Base-by-base conservation (phyloP, 805 yeast species). In the Helenozyma rhizophorensis region DNA sequence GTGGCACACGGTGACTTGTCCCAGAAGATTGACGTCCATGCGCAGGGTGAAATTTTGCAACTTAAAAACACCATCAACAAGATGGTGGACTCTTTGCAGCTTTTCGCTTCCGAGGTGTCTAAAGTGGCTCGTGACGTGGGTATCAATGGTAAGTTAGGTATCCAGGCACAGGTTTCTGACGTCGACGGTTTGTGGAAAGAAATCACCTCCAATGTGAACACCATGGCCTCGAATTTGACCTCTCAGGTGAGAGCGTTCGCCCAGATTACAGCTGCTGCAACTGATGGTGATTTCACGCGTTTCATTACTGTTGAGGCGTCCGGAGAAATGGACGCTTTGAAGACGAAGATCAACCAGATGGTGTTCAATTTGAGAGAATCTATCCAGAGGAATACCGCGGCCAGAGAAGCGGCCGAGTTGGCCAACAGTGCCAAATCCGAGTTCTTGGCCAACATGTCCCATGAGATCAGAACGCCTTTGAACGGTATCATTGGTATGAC, bases 401-500 rank as follows among this genome's bases (percentile, higher is more conserved):
- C 95, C 1, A 78, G 96, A 61, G 95, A 86, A 60, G 95, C 95
- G 23, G 96, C 96, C 23, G 96, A 86, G 53, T 68, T 85, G 47
- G 95, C 95, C 4, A 86, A 86, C 57, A 72, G 84, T 46, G 87
- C 95, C 4, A 86, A 86, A 58, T 85, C 95, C 8, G 96, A 86
- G 58, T 86, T 86, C 55, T 70, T 86, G 61, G 95, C 95, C 28
- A 86, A 86, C 52, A 86, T 83, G 73, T 83, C 90, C 5, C 72
- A 66, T 46, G 96, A 86, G 57, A 82, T 86, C 50, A 70, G 96
- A 56, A 86, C 96, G 2, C 96, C 96, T 14, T 81, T 86, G 77
- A 86, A 86, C 58, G 96, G 96, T 65, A 86, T 86, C 29, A 82
- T 86, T 48, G 95, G 95, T 53, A 86, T 86, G 90, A 86, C 95